Evolutionary conservation across 768 basidiomycete genomes (phyloP), one percentile per base, ranked within the genome.

Genomic region (Arthromyces matolae): DNA sequence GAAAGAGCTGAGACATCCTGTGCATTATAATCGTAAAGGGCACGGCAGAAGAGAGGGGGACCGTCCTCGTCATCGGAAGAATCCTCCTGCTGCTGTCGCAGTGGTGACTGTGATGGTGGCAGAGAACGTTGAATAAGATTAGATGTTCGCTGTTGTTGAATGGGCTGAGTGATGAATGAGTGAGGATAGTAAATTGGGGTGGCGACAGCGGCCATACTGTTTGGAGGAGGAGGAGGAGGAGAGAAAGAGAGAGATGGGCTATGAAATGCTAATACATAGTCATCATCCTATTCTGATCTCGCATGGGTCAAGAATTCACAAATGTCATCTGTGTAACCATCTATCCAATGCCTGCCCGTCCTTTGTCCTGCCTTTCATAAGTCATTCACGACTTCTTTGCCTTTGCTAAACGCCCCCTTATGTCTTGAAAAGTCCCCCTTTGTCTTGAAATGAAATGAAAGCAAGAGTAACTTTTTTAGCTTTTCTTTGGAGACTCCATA

Each of bases 1-100:
- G 89, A 89, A 36, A 99, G 79, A 0, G 94, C 89, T 2, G 93
- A 92, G 28, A 80, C 73, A 57, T 97, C 93, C 59, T 85, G 74
- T 18, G 89, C 84, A 56, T 84, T 76, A 64, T 93, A 94, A 70
- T 93, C 89, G 65, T 95, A 99, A 43, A 92, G 75, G 4, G 95
- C 95, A 42, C 86, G 82, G 60, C 94, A 96, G 70, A 93, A 91
- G 62, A 92, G 80, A 16, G 86, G 80, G 45, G 73, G 72, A 62
- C 81, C 79, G 58, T 79, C 79, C 53, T 84, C 83, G 49, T 81
- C 81, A 54, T 81, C 82, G 54, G 67, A 60, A 36, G 63, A 56
- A 25, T 61, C 59, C 27, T 74, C 69, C 46, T 69, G 62, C 32
- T 63, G 60, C 35, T 62, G 64, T 44, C 19, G 14, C 12, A 19